Evolutionary conservation across 257 asterid genomes (phyloP), one percentile per base, ranked within the genome.

Genomic region (Solanum peruvianum): DNA sequence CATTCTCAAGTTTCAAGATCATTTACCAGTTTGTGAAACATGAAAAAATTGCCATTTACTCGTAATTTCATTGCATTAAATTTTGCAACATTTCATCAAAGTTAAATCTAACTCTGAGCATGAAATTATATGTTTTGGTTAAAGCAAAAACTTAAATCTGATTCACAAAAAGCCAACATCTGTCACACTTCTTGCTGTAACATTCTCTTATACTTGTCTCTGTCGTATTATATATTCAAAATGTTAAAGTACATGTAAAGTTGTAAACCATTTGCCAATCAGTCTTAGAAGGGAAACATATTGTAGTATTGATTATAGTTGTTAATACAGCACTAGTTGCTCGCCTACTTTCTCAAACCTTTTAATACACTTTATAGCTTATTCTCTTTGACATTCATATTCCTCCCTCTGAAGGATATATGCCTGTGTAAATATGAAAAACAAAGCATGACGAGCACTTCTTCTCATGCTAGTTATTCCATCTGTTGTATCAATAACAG

Each of bases 121-220:
- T 49, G 29, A 56, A 31, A 13, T 20, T 81, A 3, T 47, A 56
- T 14, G 45, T 64, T 83, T 87, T 88, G 66, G 56, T 67, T 76
- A n/a, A 75, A 92, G 93, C 97, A 97, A 98, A 87, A 90, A 92
- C 92, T 62, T 97, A 81, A 94, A 94, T 88, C 92, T 90, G 86
- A 92, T 97, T 82, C 94, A 93, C 93, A 92, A 88, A 90, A 93
- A 93, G 92, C 95, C 93, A 85, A 91, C 93, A 49, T 88, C 87
- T 69, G 91, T 94, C 86, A 95, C 91, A 90, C 99, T 97, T 91
- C 90, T 93, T 16, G 98, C 96, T 91, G 99, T 97, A 95, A 81
- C 20, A 20, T 49, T 81, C 20, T 49, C 45, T 49, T 49, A 4
- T 49, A 49, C 69, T 31, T 49, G 69, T 39, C 69, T 45, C 42